These are phyloP conservation scores for Tolypocladium paradoxum DNA, from an alignment of 2,329 filamentous ascomycete species.

Conservation along the genomic window DNA sequence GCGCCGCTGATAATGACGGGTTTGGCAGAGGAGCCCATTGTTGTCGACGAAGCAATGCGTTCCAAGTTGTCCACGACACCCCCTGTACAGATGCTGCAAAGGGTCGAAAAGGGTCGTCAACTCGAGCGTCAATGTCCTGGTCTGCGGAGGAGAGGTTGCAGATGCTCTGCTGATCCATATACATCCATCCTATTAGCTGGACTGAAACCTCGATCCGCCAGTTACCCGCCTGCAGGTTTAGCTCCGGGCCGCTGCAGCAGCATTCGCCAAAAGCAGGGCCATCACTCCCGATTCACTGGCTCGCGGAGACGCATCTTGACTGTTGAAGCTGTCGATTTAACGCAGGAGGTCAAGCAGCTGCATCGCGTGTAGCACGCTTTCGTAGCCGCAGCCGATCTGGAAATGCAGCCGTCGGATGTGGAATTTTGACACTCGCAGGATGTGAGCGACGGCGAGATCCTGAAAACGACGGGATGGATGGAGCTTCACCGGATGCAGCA, in stretches of 20 bases:
- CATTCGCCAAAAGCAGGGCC: background rate
- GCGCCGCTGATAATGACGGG: slow-evolving; percentile 26
- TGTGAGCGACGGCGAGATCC: background rate
- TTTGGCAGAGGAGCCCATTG: slow-evolving; percentile 5
- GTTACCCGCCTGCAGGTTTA: background rate
- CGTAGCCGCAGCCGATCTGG: background rate
- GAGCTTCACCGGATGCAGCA: background rate
- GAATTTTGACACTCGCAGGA: background rate
- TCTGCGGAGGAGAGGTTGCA: background rate
- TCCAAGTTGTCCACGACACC: background rate
- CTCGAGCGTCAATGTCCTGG: background rate
- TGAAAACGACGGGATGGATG: background rate
- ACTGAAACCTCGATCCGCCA: too few species aligned
- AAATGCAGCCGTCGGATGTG: background rate
- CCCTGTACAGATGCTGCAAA: background rate
- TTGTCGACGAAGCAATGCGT: background rate
- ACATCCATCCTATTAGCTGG: too few species aligned
- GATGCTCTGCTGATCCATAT: background rate
- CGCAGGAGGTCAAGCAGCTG: background rate
- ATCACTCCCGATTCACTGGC: too few species aligned
- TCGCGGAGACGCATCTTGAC: background rate
- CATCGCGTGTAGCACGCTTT: background rate
- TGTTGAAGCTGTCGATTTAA: background rate
- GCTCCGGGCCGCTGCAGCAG: background rate
- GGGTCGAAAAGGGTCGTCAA: background rate